Evolutionary conservation across 1,139 yeast species (phyloP), one percentile per base, ranked within the genome.

Genomic region (Citeromyces hawaiiensis): DNA sequence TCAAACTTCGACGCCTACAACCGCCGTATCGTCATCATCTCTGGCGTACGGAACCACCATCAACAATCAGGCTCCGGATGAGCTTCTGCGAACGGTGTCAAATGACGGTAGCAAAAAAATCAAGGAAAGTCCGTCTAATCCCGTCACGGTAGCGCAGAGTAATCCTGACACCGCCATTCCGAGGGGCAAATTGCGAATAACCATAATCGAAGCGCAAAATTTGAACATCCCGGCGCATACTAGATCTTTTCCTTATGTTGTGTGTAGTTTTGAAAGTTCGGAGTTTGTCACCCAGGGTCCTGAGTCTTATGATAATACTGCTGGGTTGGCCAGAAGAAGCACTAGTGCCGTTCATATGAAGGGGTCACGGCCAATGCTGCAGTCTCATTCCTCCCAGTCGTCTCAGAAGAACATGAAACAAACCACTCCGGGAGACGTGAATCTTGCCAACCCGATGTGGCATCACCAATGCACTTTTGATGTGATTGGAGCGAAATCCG

Each of bases 381-480:
- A 19, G 21, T 19, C 21, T 19, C 21, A 19, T 7, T 19, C 21
- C 7, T 19, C 21, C n/a, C n/a, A n/a, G n/a, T n/a, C n/a, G n/a
- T n/a, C n/a, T 19, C 21, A 19, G 21, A 19, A 7, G 21, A 19
- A 25, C 13, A 23, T 19, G 10, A 36, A 36, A 35, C 36, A 35
- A 6, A 11, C 23, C 7, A 35, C 23, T 5, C 36, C 27, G 31
- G 34, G 31, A 35, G 34, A 21, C 30, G 37, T 31, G 23, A 35
- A 25, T 65, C 21, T 19, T 67, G 43, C 36, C 19, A 80, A 79
- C 54, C 94, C 94, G 7, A 65, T 72, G 32, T 87, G 96, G 96
- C 81, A 83, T 54, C 94, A 87, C 56, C 86, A 83, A 53, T 93
- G 96, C 8, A 75, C 76, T 23, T 91, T 91, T 54, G 98, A 91